A percentile compares a stretch with the other conserved stretches of the same genome.
Evolutionary conservation across 192 early-diverging fungal genomes (phyloP).

Genomic region (Allomyces javanicus): DNA sequence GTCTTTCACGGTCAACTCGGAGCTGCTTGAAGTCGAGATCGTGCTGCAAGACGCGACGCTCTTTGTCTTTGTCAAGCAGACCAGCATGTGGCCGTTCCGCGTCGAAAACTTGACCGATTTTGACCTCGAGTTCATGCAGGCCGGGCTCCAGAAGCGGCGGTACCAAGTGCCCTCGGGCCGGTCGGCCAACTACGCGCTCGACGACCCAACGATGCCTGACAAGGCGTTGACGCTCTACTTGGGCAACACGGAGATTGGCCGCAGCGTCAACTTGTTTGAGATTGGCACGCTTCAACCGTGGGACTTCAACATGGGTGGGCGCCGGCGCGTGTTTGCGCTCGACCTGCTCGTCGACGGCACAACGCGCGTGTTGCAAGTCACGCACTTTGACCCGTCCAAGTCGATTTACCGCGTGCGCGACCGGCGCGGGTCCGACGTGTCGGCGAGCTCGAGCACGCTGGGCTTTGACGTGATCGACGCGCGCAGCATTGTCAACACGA

Average conservation of each 20-base stretch:
- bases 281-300: conserved; percentile 77
- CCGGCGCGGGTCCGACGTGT: neutral
- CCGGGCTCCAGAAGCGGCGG: conserved; percentile 9
- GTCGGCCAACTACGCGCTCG: conserved; percentile 72
- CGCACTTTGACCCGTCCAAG: conserved; percentile 39
- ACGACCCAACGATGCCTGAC: conserved; percentile 48
- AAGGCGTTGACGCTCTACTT: conserved; percentile 58
- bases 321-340: conserved; percentile 29
- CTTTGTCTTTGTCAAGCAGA: conserved; percentile 60
- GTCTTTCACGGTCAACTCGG: conserved; percentile 7
- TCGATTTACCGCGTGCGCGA: conserved; percentile 33
- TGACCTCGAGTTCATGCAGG: conserved; percentile 35
- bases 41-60: conserved; percentile 78
- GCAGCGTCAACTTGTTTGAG: conserved; percentile 69
- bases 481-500: conserved; percentile 24
- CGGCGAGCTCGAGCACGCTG: conserved; percentile 3
- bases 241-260: conserved; percentile 34
- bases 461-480: conserved; percentile 33
- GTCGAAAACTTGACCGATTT: conserved; percentile 56
- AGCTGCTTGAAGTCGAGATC: conserved; percentile 61
- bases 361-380: conserved; percentile 43
- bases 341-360: conserved; percentile 53
- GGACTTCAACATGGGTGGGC: conserved; percentile 19
- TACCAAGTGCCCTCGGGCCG: conserved; percentile 30
- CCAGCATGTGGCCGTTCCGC: conserved; percentile 69